These are phyloP conservation scores for Pelargonium cotyledonis DNA, from an alignment of 441 rosid genomes.

Conservation along the genomic window DNA sequence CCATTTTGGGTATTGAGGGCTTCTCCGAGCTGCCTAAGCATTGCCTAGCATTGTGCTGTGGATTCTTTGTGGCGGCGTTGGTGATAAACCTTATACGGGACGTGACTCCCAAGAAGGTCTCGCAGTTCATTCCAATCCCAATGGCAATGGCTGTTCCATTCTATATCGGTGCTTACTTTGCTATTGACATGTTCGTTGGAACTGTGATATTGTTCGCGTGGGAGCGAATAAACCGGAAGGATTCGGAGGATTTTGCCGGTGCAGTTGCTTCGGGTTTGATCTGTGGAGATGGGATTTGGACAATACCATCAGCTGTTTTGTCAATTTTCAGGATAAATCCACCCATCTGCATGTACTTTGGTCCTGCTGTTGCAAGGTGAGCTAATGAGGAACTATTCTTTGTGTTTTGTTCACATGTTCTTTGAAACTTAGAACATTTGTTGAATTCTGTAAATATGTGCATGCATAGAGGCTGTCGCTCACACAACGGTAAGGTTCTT, in stretches of 20 bases:
- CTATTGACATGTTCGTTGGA: constrained; percentile 81
- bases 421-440: background rate
- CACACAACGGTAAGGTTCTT: no score
- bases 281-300: constrained; percentile 85
- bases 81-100: constrained; percentile 61
- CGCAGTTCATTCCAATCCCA: constrained; percentile 71
- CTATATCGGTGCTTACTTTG: constrained; percentile 89
- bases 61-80: constrained; percentile 63
- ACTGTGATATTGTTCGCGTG: constrained; percentile 62
- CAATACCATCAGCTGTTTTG: constrained; percentile 67
- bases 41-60: constrained; percentile 60
- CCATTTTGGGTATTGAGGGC: constrained; percentile 72
- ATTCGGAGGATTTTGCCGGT: constrained; percentile 59
- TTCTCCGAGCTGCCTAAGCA: constrained; percentile 72
- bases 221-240: constrained; percentile 64
- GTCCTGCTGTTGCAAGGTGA: constrained; percentile 46
- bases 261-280: constrained; percentile 81
- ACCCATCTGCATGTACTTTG: constrained; percentile 81
- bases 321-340: constrained; percentile 76
- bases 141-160: constrained; percentile 85
- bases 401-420: constrained; percentile 8
- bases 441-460: constrained; percentile 15
- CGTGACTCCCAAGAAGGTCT: constrained; percentile 47
- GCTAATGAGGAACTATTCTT: background rate
- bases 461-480: no score